Evolutionary conservation across 805 yeast species (phyloP).

Genomic region (Lachancea mirantina): DNA sequence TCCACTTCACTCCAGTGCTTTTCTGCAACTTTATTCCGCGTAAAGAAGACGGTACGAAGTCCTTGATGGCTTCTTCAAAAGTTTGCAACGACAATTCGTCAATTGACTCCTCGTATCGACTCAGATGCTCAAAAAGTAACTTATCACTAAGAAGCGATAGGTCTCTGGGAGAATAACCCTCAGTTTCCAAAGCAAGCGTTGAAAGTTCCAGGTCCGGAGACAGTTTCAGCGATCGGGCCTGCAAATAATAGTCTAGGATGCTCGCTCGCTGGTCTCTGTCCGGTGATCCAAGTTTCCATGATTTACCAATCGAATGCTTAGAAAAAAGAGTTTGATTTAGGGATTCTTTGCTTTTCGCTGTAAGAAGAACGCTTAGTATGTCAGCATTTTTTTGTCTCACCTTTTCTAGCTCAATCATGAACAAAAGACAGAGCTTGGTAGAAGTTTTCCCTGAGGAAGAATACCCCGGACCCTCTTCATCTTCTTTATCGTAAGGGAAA

Average conservation of each 20-base stretch:
- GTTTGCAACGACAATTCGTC: conserved; percentile 45
- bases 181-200: conserved; percentile 63
- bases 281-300: conserved; percentile 58
- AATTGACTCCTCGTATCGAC: conserved; percentile 36
- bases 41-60: conserved; percentile 71
- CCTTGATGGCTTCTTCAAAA: conserved; percentile 53
- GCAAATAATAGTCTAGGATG: conserved; percentile 40
- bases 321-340: conserved; percentile 55
- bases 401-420: conserved; percentile 41
- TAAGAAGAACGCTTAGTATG: conserved; percentile 50
- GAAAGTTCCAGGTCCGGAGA: conserved; percentile 39
- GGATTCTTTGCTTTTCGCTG: conserved; percentile 58
- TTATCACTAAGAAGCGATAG: conserved; percentile 65
- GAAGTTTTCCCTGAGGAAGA: conserved; percentile 32
- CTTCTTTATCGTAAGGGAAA: conserved; percentile 46
- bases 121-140: conserved; percentile 44
- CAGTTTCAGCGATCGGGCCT: conserved; percentile 25
- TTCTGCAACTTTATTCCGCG: conserved; percentile 84
- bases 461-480: conserved; percentile 45
- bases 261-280: conserved; percentile 50
- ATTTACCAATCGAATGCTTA: conserved; percentile 64
- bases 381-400: conserved; percentile 30
- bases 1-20: conserved; percentile 55
- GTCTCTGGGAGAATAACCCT: conserved; percentile 85
- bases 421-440: conserved; percentile 56